Evolutionary conservation across 371 early-diverging fungal species (phyloP).

Genomic region (Mortierella sp.): DNA sequence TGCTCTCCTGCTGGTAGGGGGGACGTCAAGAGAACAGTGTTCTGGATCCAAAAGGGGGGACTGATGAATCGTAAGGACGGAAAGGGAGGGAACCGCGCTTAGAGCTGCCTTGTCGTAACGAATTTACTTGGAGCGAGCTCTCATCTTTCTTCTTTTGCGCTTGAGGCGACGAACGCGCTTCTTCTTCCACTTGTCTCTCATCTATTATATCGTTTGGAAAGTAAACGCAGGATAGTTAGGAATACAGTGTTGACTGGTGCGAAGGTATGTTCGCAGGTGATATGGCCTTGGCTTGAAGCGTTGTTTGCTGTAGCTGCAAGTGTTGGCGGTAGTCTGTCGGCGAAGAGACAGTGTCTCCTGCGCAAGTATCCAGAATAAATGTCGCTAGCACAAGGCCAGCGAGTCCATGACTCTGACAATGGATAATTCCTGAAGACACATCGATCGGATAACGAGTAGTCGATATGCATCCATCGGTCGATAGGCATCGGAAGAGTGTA

Average conservation of each 20-base stretch:
- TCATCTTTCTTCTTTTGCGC: slow-evolving; percentile 18
- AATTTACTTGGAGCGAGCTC: slow-evolving; percentile 11
- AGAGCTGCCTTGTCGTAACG: slow-evolving; percentile 4
- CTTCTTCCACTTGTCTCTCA: slow-evolving; percentile 20
- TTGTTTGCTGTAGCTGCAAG: not conserved
- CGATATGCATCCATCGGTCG: slow-evolving; percentile 12
- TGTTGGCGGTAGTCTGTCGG: not conserved
- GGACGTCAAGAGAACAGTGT: not conserved
- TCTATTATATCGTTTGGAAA: not conserved
- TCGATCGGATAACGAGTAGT: not conserved
- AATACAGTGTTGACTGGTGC: not conserved
- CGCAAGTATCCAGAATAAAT: not conserved
- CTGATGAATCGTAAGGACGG: not conserved
- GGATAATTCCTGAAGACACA: not conserved
- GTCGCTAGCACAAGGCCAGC: not conserved
- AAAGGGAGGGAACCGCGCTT: slow-evolving; percentile 9
- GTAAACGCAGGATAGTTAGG: not conserved
- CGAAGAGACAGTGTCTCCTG: not conserved
- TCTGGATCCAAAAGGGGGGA: too few relatives aligned
- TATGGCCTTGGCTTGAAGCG: not conserved
- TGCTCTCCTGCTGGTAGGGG: not conserved
- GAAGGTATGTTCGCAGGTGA: not conserved
- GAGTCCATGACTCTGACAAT: not conserved
- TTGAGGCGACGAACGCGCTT: slow-evolving; percentile 19
- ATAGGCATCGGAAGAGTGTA: not conserved